Percentiles rank a stretch among this genome's conserved stretches.
Evolutionary conservation across 2,329 filamentous ascomycete species (phyloP).

Genomic region (Exophiala sp.): DNA sequence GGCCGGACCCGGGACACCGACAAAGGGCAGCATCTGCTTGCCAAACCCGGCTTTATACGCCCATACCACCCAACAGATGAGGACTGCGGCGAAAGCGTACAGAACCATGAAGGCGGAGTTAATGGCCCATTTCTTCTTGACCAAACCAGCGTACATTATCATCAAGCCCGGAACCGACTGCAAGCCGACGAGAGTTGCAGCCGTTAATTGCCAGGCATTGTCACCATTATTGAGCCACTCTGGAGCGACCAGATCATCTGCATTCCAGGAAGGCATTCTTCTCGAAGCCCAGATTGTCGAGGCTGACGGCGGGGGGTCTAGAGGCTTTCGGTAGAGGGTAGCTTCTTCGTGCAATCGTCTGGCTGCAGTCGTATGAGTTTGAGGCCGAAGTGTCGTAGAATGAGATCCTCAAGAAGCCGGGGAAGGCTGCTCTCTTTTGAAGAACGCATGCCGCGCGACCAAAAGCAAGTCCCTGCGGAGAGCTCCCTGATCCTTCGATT

Average conservation of each 20-base stretch:
- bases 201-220: slow-evolving; percentile 50
- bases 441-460: too few species aligned
- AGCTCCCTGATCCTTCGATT: too few species aligned
- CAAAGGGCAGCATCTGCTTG: slow-evolving; percentile 46
- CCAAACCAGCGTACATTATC: slow-evolving; percentile 46
- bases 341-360: too few species aligned
- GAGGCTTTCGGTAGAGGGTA: too few species aligned
- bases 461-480: too few species aligned
- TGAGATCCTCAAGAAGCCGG: too few species aligned
- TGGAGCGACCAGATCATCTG: slow-evolving; percentile 22
- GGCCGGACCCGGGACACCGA: slow-evolving; percentile 44
- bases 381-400: too few species aligned
- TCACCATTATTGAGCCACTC: slow-evolving; percentile 43
- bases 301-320: too few species aligned
- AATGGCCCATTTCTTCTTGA: slow-evolving; percentile 44
- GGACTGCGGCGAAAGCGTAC: slow-evolving; percentile 45
- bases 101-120: slow-evolving; percentile 49
- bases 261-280: slow-evolving; percentile 22
- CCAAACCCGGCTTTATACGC: slow-evolving; percentile 48
- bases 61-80: slow-evolving; percentile 48
- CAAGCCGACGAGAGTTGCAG: slow-evolving; percentile 45
- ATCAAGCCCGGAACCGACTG: slow-evolving; percentile 48
- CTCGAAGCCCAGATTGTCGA: neutral
- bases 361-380: too few species aligned
- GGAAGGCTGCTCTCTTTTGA: too few species aligned